These are phyloP conservation scores for Ophiocordyceps unilateralis DNA, from an alignment of 2,329 filamentous ascomycete species.

Conservation along the genomic window DNA sequence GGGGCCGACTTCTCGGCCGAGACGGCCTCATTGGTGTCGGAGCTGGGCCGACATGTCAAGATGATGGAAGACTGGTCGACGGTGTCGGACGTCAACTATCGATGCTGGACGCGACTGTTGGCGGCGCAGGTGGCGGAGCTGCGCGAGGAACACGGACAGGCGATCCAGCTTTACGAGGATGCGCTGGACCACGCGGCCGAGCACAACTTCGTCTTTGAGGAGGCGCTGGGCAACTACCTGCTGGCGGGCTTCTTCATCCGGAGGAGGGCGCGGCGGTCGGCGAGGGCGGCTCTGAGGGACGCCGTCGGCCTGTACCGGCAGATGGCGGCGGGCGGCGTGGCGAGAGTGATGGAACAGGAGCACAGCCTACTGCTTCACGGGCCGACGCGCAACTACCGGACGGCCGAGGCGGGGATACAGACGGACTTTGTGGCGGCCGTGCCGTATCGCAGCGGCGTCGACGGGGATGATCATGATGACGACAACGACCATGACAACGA, in stretches of 20 bases:
- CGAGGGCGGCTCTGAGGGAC: constrained; percentile 50
- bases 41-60: constrained; percentile 36
- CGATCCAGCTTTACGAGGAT: constrained; percentile 49
- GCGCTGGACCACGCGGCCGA: constrained; percentile 55
- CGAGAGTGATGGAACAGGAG: constrained; percentile 47
- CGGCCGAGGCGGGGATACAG: constrained; percentile 47
- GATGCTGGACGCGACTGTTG: constrained; percentile 49
- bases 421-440: constrained; percentile 50
- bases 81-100: constrained; percentile 54
- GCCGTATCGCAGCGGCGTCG: constrained; percentile 7
- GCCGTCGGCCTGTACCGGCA: constrained; percentile 51
- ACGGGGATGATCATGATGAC: too few species aligned
- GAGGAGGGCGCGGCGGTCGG: constrained; percentile 46
- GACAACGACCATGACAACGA: constrained; percentile 7
- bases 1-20: constrained; percentile 23
- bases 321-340: constrained; percentile 52
- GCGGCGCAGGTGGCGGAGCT: constrained; percentile 53
- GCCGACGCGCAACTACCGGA: constrained; percentile 38
- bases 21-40: constrained; percentile 28
- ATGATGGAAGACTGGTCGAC: constrained; percentile 47
- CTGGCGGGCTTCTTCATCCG: constrained; percentile 57
- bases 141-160: constrained; percentile 33
- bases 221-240: constrained; percentile 56
- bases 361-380: constrained; percentile 51
- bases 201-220: constrained; percentile 50